A percentile compares a stretch with the other conserved stretches of the same genome.
Conservation (phyloP, 2,329 filamentous ascomycete genomes). For the Aspergillus fischeri region DNA sequence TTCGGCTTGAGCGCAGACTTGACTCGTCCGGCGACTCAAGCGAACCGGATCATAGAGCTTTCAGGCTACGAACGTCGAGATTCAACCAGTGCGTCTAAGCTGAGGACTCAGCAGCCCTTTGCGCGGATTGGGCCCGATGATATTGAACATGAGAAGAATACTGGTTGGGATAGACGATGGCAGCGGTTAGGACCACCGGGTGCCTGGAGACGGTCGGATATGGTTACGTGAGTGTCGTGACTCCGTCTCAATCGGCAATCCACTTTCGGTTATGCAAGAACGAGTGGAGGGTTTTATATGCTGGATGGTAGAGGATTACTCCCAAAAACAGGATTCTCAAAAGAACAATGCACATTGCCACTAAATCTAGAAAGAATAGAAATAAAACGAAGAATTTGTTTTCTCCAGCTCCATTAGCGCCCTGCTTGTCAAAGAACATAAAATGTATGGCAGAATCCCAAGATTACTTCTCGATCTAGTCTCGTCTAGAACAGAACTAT, state of each 20-base stretch:
- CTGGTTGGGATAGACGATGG: conserved; percentile 40
- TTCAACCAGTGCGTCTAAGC: conserved; percentile 26
- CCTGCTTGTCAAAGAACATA: conserved; percentile 22
- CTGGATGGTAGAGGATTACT: too few species aligned
- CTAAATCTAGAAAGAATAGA: not conserved
- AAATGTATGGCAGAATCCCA: conserved; percentile 11
- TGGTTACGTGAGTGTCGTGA: not conserved
- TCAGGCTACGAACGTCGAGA: conserved; percentile 44
- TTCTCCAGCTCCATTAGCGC: conserved; percentile 26
- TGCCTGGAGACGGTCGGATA: conserved; percentile 26
- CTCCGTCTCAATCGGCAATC: not conserved
- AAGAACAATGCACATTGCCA: not conserved
- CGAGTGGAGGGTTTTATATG: not conserved
- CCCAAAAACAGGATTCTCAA: not conserved
- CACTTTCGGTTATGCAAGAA: not conserved
- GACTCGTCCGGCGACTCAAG: not conserved
- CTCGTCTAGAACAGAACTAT: conserved; percentile 6
- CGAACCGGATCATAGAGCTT: conserved; percentile 30
- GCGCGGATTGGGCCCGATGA: conserved; percentile 17
- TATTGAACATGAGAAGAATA: conserved; percentile 16
- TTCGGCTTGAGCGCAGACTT: conserved; percentile 26
- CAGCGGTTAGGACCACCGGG: conserved; percentile 24
- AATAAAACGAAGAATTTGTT: conserved; percentile 6
- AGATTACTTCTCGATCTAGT: conserved; percentile 13
- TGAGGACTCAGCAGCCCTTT: conserved; percentile 34